phyloP scores from a whole-genome alignment of 2,329 filamentous ascomycete species.

The Hypoxylon sp. region DNA sequence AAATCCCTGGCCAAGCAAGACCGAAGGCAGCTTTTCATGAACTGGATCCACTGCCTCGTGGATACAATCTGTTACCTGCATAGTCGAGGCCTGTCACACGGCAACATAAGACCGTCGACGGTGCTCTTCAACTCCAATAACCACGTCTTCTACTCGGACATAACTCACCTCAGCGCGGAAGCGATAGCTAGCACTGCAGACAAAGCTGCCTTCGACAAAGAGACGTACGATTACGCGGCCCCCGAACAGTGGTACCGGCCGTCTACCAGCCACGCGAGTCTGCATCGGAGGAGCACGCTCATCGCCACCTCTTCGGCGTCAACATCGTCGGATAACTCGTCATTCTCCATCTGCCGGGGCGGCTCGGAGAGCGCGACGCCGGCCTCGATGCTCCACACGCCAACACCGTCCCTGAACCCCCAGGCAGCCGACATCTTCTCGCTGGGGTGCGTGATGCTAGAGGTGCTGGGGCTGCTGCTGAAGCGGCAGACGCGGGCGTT shows the following conservation, averaged over 20 bases:
- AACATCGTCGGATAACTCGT: conserved; percentile 49
- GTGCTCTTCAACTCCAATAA: conserved; percentile 72
- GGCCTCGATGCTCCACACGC: conserved; percentile 48
- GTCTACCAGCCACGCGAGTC: conserved; percentile 45
- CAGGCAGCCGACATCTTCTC: conserved; percentile 76
- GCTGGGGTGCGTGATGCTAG: conserved; percentile 75
- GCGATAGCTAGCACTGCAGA: conserved; percentile 53
- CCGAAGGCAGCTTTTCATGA: conserved; percentile 67
- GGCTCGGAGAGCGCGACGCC: conserved; percentile 42
- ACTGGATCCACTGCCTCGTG: conserved; percentile 78
- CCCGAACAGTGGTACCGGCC: conserved; percentile 69
- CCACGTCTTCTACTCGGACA: conserved; percentile 72
- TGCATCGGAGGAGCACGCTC: conserved; percentile 44
- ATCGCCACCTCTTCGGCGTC: conserved; percentile 40
- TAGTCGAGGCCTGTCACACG: conserved; percentile 68
- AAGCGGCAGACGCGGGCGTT: conserved; percentile 74
- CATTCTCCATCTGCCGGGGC: conserved; percentile 50
- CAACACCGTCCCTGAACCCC: conserved; percentile 57
- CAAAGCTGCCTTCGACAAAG: conserved; percentile 65
- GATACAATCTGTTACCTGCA: conserved; percentile 75
- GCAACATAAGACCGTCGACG: conserved; percentile 74
- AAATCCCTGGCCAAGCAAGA: conserved; percentile 68
- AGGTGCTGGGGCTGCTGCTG: conserved; percentile 73
- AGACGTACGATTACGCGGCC: conserved; percentile 75
- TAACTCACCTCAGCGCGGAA: conserved; percentile 57